A percentile compares a stretch with the other conserved stretches of the same genome.
phyloP scores from a whole-genome alignment of 495 filamentous ascomycete genomes.

The Geopyxis carbonaria region DNA sequence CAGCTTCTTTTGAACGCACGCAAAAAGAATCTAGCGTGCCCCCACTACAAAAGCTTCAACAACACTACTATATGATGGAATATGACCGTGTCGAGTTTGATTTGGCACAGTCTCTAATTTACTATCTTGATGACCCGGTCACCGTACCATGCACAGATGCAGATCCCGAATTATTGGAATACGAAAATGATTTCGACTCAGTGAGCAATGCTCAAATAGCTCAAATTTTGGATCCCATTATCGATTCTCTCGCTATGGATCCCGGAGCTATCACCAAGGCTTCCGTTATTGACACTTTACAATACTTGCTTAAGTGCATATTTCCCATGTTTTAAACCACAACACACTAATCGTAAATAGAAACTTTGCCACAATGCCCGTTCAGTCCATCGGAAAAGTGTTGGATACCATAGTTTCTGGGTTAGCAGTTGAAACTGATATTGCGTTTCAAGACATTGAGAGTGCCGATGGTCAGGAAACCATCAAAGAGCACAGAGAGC shows the following conservation, averaged over 20 bases:
- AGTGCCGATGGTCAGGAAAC: constrained; percentile 80
- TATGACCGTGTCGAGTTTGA: constrained; percentile 58
- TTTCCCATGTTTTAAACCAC: constrained; percentile 26
- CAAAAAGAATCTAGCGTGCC: no score
- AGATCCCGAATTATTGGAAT: constrained; percentile 66
- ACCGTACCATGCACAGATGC: constrained; percentile 75
- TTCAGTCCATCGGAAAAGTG: constrained; percentile 71
- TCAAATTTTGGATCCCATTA: constrained; percentile 63
- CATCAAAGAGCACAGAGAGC: constrained; percentile 66
- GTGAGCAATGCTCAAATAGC: constrained; percentile 65
- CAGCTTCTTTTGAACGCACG: no score
- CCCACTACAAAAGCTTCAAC: no score
- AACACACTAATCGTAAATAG: constrained; percentile 37
- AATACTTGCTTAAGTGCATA: constrained; percentile 84
- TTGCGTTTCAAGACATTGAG: constrained; percentile 70
- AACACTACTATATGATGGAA: constrained; percentile 71
- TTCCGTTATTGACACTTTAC: constrained; percentile 73
- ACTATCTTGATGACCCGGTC: constrained; percentile 82
- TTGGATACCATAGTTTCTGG: constrained; percentile 87
- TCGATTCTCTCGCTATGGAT: constrained; percentile 81
- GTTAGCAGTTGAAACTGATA: constrained; percentile 79
- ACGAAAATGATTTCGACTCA: constrained; percentile 78
- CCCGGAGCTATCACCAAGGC: constrained; percentile 69
- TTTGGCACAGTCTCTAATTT: constrained; percentile 86
- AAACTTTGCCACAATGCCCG: constrained; percentile 64